Conservation (phyloP, 1,284 basidiomycete genomes). For the Pascua guehoae region DNA sequence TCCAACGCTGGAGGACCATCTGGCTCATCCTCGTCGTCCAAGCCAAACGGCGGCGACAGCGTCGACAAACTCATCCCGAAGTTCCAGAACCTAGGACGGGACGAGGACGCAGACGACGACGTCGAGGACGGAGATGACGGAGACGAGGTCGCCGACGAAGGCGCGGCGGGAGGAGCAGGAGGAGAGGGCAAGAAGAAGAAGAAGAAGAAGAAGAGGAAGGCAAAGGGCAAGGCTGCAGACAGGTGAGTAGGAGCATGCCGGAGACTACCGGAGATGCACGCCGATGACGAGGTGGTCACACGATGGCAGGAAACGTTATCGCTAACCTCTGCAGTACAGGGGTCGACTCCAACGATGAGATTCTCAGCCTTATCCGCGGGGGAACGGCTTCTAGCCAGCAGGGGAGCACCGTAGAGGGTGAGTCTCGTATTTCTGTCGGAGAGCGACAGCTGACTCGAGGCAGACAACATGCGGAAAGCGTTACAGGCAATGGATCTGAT, state of each 20-base stretch:
- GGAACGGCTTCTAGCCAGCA: conserved; percentile 10
- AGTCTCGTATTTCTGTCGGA: conserved; percentile 4
- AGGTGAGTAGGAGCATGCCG: conserved; percentile 22
- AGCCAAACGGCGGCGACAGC: neutral
- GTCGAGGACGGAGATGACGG: conserved; percentile 11
- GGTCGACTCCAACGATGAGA: conserved; percentile 7
- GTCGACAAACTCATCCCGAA: conserved; percentile 9
- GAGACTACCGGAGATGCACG: no score
- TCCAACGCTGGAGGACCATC: neutral
- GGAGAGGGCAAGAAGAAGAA: conserved; percentile 24
- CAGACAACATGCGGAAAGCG: conserved; percentile 45
- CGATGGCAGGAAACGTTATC: no score
- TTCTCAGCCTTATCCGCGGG: conserved; percentile 12
- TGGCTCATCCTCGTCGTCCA: neutral
- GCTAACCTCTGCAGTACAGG: no score
- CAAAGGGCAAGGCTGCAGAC: conserved; percentile 38
- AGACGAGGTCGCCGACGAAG: conserved; percentile 15
- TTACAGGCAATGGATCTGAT: conserved; percentile 49
- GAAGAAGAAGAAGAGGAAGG: conserved; percentile 28
- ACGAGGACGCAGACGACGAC: conserved; percentile 11
- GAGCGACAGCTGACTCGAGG: conserved; percentile 27
- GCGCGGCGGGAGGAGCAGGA: conserved; percentile 19
- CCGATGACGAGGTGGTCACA: no score
- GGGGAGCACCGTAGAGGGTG: conserved; percentile 2
- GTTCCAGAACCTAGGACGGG: conserved; percentile 7